Evolutionary conservation across 2,329 filamentous ascomycete species (phyloP).

Genomic region (Madurella mycetomatis): DNA sequence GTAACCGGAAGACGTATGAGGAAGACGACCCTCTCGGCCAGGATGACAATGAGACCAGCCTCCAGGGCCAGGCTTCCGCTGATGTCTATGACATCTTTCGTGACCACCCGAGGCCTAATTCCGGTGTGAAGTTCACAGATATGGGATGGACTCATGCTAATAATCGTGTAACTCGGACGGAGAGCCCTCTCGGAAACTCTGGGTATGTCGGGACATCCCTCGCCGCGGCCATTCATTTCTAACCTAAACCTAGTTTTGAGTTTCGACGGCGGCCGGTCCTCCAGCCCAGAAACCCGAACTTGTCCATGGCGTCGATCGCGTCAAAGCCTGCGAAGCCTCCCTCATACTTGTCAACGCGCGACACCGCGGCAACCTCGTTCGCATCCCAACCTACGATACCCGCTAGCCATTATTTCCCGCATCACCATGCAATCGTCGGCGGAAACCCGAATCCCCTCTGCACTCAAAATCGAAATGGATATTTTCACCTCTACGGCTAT

Average conservation of each 20-base stretch:
- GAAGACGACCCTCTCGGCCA: conserved; percentile 5
- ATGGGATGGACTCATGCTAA: conserved; percentile 4
- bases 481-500: conserved; percentile 18
- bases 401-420: conserved; percentile 17
- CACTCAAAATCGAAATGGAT: conserved; percentile 16
- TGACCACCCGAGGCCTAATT: conserved; percentile 19
- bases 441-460: conserved; percentile 22
- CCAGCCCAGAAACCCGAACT: conserved; percentile 19
- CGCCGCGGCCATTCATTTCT: conserved; percentile 1
- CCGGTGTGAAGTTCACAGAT: conserved; percentile 10
- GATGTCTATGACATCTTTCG: conserved; percentile 25
- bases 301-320: conserved; percentile 5
- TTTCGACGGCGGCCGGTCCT: conserved; percentile 22
- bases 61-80: conserved; percentile 12
- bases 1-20: conserved; percentile 1
- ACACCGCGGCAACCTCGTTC: conserved; percentile 6
- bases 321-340: conserved; percentile 14
- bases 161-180: conserved; percentile 6
- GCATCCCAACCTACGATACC: conserved; percentile 15
- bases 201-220: conserved; percentile 11
- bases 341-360: conserved; percentile 11
- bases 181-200: conserved; percentile 17
- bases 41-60: conserved; percentile 4
- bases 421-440: conserved; percentile 9
- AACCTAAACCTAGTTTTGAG: conserved; percentile 18